Conservation (phyloP, 129 eudicot species). For the Flaveria bidentis region DNA sequence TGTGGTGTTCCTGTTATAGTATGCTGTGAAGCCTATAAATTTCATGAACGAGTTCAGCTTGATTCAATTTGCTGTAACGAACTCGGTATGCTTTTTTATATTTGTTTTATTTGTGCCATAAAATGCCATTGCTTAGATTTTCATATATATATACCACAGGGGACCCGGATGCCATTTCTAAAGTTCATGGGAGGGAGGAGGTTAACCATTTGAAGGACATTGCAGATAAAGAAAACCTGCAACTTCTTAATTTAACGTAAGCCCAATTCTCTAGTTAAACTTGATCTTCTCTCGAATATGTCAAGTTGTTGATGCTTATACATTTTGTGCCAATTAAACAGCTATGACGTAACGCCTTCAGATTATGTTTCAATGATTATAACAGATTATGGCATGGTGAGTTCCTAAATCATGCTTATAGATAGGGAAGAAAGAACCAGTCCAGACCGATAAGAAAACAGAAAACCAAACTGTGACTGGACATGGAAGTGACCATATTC, state of each 20-base stretch:
- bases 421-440: not conserved
- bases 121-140: not conserved
- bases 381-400: slow-evolving; percentile 95
- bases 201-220: slow-evolving; percentile 62
- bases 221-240: slow-evolving; percentile 65
- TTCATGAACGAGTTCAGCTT: slow-evolving; percentile 95
- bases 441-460: not conserved
- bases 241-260: slow-evolving; percentile 79
- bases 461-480: too few relatives aligned
- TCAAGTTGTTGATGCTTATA: slow-evolving; percentile 16
- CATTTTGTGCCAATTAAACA: slow-evolving; percentile 34
- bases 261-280: slow-evolving; percentile 15
- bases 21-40: slow-evolving; percentile 98
- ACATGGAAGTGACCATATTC: too few relatives aligned
- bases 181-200: slow-evolving; percentile 70
- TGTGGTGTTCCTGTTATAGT: slow-evolving; percentile 84
- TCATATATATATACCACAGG: slow-evolving; percentile 47
- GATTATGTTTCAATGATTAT: slow-evolving; percentile 91
- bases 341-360: slow-evolving; percentile 92
- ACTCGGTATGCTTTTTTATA: slow-evolving; percentile 65
- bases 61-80: slow-evolving; percentile 97
- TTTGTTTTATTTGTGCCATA: not conserved
- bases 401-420: slow-evolving; percentile 27
- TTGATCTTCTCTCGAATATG: not conserved
- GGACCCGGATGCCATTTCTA: slow-evolving; percentile 74